Percentiles rank a stretch among this genome's conserved stretches.
Evolutionary conservation across 2,329 filamentous ascomycete species (phyloP).

Genomic region (Chaetomium strumarium): DNA sequence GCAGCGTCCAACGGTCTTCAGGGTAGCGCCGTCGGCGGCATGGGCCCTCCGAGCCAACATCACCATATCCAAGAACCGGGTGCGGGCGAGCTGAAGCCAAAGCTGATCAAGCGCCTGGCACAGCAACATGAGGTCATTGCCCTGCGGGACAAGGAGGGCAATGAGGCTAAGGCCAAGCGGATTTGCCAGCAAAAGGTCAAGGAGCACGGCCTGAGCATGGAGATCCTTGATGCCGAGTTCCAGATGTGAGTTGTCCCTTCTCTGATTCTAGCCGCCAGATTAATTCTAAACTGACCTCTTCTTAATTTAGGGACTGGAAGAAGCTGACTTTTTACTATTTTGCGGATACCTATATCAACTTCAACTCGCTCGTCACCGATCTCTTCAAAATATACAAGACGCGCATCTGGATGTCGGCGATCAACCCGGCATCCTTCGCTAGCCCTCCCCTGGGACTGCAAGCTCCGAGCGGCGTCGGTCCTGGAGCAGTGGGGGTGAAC

Average conservation of each 20-base stretch:
- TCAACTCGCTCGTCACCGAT: slow-evolving; percentile 94
- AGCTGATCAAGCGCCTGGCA: slow-evolving; percentile 92
- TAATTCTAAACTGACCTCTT: background rate
- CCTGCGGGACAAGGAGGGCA: slow-evolving; percentile 90
- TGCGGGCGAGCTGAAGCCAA: slow-evolving; percentile 78
- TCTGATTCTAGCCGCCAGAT: background rate
- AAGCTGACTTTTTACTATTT: slow-evolving; percentile 99
- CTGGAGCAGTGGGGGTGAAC: slow-evolving; percentile 53
- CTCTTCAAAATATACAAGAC: slow-evolving; percentile 99
- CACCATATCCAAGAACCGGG: slow-evolving; percentile 68
- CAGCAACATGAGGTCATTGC: slow-evolving; percentile 85
- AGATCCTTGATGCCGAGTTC: slow-evolving; percentile 96
- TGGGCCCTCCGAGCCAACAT: slow-evolving; percentile 63
- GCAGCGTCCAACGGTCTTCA: slow-evolving; percentile 58
- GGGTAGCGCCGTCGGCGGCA: slow-evolving; percentile 68
- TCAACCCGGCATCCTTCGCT: slow-evolving; percentile 93
- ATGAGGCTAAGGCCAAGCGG: slow-evolving; percentile 94
- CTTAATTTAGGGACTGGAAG: slow-evolving; percentile 79
- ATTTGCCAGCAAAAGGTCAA: slow-evolving; percentile 95
- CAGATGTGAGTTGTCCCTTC: slow-evolving; percentile 72
- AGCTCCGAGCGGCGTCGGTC: slow-evolving; percentile 60
- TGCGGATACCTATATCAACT: slow-evolving; percentile 96
- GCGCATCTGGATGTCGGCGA: slow-evolving; percentile 98
- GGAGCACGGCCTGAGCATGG: slow-evolving; percentile 93
- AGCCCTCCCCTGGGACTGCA: slow-evolving; percentile 68